phyloP scores from a whole-genome alignment of 2,329 filamentous ascomycete species.

The Leptodontidium sp. region DNA sequence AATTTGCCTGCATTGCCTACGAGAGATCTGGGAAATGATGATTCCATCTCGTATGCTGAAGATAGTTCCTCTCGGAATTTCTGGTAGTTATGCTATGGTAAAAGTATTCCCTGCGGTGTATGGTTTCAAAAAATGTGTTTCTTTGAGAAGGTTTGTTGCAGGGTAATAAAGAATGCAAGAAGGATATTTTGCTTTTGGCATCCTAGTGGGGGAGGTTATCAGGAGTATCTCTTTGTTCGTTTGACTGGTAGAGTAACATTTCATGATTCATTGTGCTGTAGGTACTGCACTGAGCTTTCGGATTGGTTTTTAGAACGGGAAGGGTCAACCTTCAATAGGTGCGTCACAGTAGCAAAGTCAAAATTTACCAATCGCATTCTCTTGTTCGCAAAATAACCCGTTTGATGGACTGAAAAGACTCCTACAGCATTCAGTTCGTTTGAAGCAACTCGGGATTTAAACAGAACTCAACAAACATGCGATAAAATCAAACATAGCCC shows the following conservation, averaged over 20 bases:
- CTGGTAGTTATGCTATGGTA: not conserved
- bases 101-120: not conserved
- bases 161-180: conserved; percentile 7
- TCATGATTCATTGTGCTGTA: not conserved
- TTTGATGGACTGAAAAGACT: not conserved
- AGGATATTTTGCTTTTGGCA: conserved; percentile 12
- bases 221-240: conserved; percentile 9
- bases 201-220: not conserved
- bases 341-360: not conserved
- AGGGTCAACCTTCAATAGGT: not conserved
- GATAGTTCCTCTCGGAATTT: not conserved
- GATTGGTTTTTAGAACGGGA: not conserved
- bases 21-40: not conserved
- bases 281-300: not conserved
- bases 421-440: not conserved
- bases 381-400: not conserved
- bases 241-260: not conserved
- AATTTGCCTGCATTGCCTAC: conserved; percentile 20
- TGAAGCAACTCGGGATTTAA: no score
- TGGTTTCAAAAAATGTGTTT: not conserved
- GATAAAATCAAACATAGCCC: no score
- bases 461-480: no score
- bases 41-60: not conserved
- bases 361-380: not conserved
- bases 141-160: conserved; percentile 15